These are phyloP conservation scores for Epichloe sp. DNA, from an alignment of 2,329 filamentous ascomycete genomes.

Conservation along the genomic window DNA sequence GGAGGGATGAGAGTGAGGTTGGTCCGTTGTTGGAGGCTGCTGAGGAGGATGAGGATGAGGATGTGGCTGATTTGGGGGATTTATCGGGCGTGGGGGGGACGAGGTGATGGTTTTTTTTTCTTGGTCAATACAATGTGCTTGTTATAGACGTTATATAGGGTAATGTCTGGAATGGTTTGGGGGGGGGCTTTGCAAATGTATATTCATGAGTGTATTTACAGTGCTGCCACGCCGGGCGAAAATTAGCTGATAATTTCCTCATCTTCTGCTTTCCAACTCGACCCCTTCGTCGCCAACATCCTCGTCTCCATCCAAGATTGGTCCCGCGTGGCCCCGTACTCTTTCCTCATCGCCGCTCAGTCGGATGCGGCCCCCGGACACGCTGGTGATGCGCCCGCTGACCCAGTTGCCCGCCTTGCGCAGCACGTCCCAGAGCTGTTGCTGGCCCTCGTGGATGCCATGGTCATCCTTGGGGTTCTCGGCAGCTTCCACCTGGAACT, in stretches of 20 bases:
- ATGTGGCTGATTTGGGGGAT: conserved; percentile 22
- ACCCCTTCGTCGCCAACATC: conserved; percentile 27
- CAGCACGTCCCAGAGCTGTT: conserved; percentile 50
- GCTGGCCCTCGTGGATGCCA: conserved; percentile 43
- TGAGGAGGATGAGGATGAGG: conserved; percentile 16
- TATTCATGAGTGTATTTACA: no score
- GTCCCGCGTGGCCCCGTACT: conserved; percentile 30
- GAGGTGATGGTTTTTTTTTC: neutral
- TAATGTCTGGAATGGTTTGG: no score
- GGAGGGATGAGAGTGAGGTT: conserved; percentile 14
- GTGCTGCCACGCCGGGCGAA: no score
- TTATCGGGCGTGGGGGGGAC: conserved; percentile 7
- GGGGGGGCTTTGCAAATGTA: no score
- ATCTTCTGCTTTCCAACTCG: conserved; percentile 28
- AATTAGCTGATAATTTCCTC: neutral
- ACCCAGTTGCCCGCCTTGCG: conserved; percentile 43
- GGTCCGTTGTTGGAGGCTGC: conserved; percentile 12
- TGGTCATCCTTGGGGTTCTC: conserved; percentile 56
- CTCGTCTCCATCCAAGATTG: conserved; percentile 30
- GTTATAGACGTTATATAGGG: no score
- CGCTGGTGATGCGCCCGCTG: conserved; percentile 37
- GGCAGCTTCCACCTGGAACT: conserved; percentile 87
- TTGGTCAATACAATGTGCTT: neutral
- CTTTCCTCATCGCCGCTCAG: conserved; percentile 29
- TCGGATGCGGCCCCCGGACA: conserved; percentile 46